Conservation (phyloP, 1,284 basidiomycete species). For the Meripilus lineatus region DNA sequence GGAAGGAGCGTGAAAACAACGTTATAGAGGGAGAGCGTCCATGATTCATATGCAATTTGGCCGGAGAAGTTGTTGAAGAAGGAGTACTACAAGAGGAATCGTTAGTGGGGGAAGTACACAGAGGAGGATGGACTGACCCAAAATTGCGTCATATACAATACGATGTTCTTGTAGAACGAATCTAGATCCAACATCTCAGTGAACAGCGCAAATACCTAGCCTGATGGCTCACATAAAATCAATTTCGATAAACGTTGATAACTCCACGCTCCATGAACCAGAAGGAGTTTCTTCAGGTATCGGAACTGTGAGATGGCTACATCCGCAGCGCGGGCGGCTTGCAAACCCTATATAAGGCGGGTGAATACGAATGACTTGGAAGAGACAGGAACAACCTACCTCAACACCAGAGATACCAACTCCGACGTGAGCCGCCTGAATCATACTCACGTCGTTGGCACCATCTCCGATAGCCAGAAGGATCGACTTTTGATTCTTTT, state of each 20-base stretch:
- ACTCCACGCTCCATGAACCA: slow-evolving; percentile 99
- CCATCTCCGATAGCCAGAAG: slow-evolving; percentile 96
- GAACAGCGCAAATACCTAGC: background rate
- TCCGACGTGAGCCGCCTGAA: slow-evolving; percentile 95
- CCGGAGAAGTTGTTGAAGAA: slow-evolving; percentile 99
- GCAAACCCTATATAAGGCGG: slow-evolving; percentile 82
- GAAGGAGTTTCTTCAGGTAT: slow-evolving; percentile 91
- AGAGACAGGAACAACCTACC: slow-evolving; percentile 37
- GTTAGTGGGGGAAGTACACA: slow-evolving; percentile 4
- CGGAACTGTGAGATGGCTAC: slow-evolving; percentile 98
- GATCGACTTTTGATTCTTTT: slow-evolving; percentile 91
- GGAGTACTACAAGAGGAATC: slow-evolving; percentile 64
- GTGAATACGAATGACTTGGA: slow-evolving; percentile 4
- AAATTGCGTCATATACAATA: slow-evolving; percentile 96
- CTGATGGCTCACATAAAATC: slow-evolving; percentile 72
- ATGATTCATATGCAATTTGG: slow-evolving; percentile 97
- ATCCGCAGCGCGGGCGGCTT: slow-evolving; percentile 96
- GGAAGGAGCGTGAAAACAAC: slow-evolving; percentile 94
- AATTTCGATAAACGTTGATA: slow-evolving; percentile 94
- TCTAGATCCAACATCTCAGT: slow-evolving; percentile 40
- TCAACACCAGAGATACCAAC: slow-evolving; percentile 98
- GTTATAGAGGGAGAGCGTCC: slow-evolving; percentile 95
- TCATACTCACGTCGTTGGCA: slow-evolving; percentile 97
- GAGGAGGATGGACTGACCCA: slow-evolving; percentile 59
- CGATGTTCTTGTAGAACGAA: slow-evolving; percentile 97